Base-by-base conservation (phyloP, 495 filamentous ascomycete species). In the Hypomontagnella submonticulosa region DNA sequence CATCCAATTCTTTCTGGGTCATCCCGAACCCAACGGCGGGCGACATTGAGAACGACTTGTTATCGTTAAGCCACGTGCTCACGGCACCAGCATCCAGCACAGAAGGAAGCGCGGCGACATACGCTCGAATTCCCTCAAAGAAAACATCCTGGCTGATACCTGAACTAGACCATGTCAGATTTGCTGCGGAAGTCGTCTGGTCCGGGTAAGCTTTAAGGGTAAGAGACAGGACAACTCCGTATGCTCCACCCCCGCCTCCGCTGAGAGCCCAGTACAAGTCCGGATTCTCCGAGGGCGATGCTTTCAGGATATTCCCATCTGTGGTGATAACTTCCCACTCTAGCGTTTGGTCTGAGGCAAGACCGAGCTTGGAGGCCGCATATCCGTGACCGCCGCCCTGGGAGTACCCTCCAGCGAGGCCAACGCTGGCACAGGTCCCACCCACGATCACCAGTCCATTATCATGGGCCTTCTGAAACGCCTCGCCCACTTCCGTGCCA, bases 241-340 rank as follows among this genome's bases (percentile, higher is more conserved):
- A 86, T 3, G 80, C 83, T 2, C 81, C 80, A 12, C 73, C 78
- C 12, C 83, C 84, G 8, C 84, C 84, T 8, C 84, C 85, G 18
- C 75, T 73, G 0, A 87, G 68, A 12, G 86, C 86, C 84, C 80
- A 87, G 77, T 83, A 88, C 12, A 87, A 76, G 20, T 87, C 85
- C 0, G 76, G 40, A 43, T 87, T 75, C 16, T 72, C 68, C 4
- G 64, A 57, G 4, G 77, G 58, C 18, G 72, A 78, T 0, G 80
- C 83, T 0, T 76, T 83, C 4, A 82, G 70, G 36, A 81, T 72
- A 4, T 71, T 59, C 10, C 84, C 84, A 16, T 78, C 72, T n/a
- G 79, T 73, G 0, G 80, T 74, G 5, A 87, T 81, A 13, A 87
- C 80, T 40, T 78, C 78, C 15, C 70, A 79, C 40, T 78, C 70